Percentiles rank a stretch among this genome's conserved stretches.
Evolutionary conservation across 2,329 filamentous ascomycete genomes (phyloP).

Genomic region (Lojkania enalia): DNA sequence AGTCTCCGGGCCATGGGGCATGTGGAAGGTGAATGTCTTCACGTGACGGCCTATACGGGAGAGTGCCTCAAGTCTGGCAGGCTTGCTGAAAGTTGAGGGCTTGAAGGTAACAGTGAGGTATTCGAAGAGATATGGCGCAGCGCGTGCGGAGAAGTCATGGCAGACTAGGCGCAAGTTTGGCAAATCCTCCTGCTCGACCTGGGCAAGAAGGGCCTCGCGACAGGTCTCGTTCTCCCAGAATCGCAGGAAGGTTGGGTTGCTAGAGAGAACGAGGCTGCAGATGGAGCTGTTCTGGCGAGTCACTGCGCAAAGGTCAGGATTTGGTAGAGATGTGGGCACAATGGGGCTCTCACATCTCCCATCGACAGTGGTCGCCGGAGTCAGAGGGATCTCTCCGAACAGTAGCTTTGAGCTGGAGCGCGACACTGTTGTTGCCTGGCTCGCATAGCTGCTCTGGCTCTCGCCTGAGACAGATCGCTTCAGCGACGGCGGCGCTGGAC

Average conservation of each 20-base stretch:
- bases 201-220: slow-evolving; percentile 50
- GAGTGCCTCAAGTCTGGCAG: slow-evolving; percentile 72
- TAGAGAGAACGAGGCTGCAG: slow-evolving; percentile 54
- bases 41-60: slow-evolving; percentile 77
- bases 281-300: slow-evolving; percentile 51
- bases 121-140: slow-evolving; percentile 70
- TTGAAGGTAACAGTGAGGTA: slow-evolving; percentile 72
- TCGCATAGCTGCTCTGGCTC: slow-evolving; percentile 43
- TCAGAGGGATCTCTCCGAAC: slow-evolving; percentile 55
- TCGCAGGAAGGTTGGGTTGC: slow-evolving; percentile 53
- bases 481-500: slow-evolving; percentile 39
- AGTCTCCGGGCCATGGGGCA: slow-evolving; percentile 76
- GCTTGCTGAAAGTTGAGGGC: slow-evolving; percentile 74
- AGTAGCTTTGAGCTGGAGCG: slow-evolving; percentile 47
- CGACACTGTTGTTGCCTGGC: slow-evolving; percentile 39
- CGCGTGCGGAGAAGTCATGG: slow-evolving; percentile 70
- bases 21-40: slow-evolving; percentile 74
- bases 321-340: slow-evolving; percentile 10
- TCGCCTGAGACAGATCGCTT: slow-evolving; percentile 44
- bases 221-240: slow-evolving; percentile 55
- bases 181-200: slow-evolving; percentile 48
- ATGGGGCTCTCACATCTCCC: slow-evolving; percentile 39
- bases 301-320: slow-evolving; percentile 40
- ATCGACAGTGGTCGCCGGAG: slow-evolving; percentile 42
- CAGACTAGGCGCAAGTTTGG: slow-evolving; percentile 64